Conservation (phyloP, 2,329 filamentous ascomycete genomes). For the Phaeosphaeriaceae sp. region DNA sequence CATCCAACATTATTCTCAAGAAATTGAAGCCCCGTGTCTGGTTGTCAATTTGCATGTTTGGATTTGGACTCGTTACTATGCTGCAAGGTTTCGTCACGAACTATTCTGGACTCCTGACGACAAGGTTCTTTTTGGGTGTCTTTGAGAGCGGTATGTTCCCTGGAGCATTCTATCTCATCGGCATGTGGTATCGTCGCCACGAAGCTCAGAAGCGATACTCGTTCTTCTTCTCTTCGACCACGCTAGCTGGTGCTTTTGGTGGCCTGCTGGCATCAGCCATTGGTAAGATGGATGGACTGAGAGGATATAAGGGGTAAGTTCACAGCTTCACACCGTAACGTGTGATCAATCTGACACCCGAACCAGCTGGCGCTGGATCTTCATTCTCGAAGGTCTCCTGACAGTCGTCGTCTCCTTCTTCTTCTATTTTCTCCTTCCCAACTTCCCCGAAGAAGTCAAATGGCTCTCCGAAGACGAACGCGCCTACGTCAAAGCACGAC, state of each 20-base stretch:
- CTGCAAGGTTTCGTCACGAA: conserved; percentile 80
- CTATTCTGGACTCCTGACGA: conserved; percentile 78
- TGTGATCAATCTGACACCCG: not conserved
- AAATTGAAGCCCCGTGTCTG: conserved; percentile 61
- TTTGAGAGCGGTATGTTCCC: conserved; percentile 65
- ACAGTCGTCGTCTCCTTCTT: conserved; percentile 54
- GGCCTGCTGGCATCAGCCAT: conserved; percentile 86
- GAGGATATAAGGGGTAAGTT: conserved; percentile 69
- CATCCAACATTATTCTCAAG: conserved; percentile 61
- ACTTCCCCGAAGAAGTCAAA: conserved; percentile 59
- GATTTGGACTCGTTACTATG: conserved; percentile 72
- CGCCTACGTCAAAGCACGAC: conserved; percentile 54
- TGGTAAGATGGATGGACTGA: conserved; percentile 80
- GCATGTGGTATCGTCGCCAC: conserved; percentile 87
- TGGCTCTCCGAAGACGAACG: conserved; percentile 58
- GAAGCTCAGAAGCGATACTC: conserved; percentile 93
- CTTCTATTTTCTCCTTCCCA: conserved; percentile 58
- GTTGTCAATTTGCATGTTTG: conserved; percentile 82
- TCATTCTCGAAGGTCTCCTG: conserved; percentile 70
- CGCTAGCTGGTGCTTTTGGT: conserved; percentile 82
- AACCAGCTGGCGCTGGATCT: conserved; percentile 75
- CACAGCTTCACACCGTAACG: not conserved
- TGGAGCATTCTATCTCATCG: conserved; percentile 70
- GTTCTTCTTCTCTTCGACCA: conserved; percentile 90
- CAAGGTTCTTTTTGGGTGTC: conserved; percentile 81